Evolutionary conservation across 164 flowering plant genomes (phyloP), one percentile per base, ranked within the genome.

Genomic region (Berberis vulgaris): DNA sequence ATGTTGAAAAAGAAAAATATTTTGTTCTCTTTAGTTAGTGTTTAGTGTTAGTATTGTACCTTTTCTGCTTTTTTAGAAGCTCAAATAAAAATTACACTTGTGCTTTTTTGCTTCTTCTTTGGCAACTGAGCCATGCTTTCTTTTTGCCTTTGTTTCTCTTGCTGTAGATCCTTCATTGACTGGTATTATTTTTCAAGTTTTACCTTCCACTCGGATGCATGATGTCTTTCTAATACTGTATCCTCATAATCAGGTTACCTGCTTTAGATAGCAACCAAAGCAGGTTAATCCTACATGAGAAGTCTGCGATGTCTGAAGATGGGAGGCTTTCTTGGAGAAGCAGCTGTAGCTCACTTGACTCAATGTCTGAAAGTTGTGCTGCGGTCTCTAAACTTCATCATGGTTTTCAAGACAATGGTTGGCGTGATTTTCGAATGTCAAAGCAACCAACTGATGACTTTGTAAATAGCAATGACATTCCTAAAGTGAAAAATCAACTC

Each of bases 381-480:
- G 60, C 60, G 42, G 61, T 26, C 26, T 26, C 81, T 59, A 77
- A 70, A 65, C 60, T 40, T 72, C 63, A 26, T 49, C 67, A 58
- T 66, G 71, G 69, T 45, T 54, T 61, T 45, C 77, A 67, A 61
- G 83, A 75, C 64, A 66, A 66, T 71, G 73, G 74, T 50, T 67
- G 75, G 70, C 69, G 75, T 41, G 65, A 77, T 69, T 65, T 62
- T 59, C 75, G 1, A 54, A 56, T 63, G 26, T 26, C 26, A 26
- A 26, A 26, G 45, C 78, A 71, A 59, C 72, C 71, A 56, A 59
- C 65, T 3, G 75, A 65, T 76, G 83, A 76, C 77, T 56, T 57
- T 84, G 91, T 81, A 82, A 71, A 81, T 80, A 79, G 57, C 41
- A 61, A 54, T 66, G 75, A 65, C 60, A 67, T 72, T 72, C 77